Evolutionary conservation across 2,329 filamentous ascomycete species (phyloP), one percentile per base, ranked within the genome.

Genomic region (Ascochyta koolunga): DNA sequence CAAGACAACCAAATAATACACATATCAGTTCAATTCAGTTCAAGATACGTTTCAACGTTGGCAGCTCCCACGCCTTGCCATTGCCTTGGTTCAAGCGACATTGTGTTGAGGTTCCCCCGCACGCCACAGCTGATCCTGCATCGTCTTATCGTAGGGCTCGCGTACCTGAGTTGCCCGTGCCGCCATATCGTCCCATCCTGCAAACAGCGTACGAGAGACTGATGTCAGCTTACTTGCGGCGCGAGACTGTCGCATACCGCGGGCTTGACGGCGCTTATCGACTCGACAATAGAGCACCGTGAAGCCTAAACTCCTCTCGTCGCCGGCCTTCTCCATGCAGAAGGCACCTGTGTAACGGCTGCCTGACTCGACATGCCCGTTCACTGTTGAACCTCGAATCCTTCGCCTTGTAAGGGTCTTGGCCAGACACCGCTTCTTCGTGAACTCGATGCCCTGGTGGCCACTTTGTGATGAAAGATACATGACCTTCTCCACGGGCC

Each of bases 381-480:
- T 51, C 37, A 48, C 53, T 60, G 62, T 66, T 66, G 60, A 56
- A 59, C 46, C 54, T 50, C 43, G 58, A 58, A 62, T 64, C 45
- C 56, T 57, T 48, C 41, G 53, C 55, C 27, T 51, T 35, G 21
- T 25, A 51, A 42, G 47, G 32, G 38, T 35, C 53, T 44, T 51
- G 47, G 38, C 53, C 18, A 51, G 47, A 48, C 39, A 45, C 44
- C 44, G 45, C 51, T 40, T 42, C 41, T 32, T 47, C 18, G 31
- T 16, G 5, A 46, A 40, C 47, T 32, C 21, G 35, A 25, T 41
- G 15, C 42, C 25, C 29, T 16, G 32, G 37, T 16, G 11, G 36
- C 16, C 31, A 31, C 24, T 25, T 36, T 25, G 48, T 51, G 53
- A 48, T 29, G 27, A 47, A 13, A 24, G 19, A 36, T 31, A 44